A percentile compares a stretch with the other conserved stretches of the same genome.
phyloP scores from a whole-genome alignment of 2,329 filamentous ascomycete genomes.

The Aspergillus sp. region DNA sequence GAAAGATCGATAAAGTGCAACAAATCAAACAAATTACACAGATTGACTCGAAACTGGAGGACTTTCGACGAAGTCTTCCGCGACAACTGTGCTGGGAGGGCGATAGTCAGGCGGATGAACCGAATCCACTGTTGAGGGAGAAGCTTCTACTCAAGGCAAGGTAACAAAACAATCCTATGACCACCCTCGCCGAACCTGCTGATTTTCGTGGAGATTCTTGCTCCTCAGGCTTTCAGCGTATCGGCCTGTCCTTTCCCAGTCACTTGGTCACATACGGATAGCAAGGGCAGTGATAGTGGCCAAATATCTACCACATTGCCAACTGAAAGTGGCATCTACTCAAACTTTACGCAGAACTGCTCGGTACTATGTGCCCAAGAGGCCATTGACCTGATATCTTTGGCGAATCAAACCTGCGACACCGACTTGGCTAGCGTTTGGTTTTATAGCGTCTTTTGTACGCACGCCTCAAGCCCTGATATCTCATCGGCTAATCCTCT shows the following conservation, averaged over 20 bases:
- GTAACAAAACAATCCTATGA: neutral
- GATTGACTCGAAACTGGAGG: neutral
- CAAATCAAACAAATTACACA: neutral
- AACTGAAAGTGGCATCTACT: too few species aligned
- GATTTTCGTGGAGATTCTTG: neutral
- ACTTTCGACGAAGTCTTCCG: neutral
- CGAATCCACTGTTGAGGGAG: neutral
- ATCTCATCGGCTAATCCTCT: neutral
- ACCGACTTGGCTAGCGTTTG: constrained; percentile 4
- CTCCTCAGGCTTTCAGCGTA: neutral
- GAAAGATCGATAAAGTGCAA: neutral
- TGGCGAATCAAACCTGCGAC: neutral
- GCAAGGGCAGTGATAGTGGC: too few species aligned
- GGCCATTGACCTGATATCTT: neutral
- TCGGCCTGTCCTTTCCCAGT: neutral
- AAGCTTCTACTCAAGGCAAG: neutral
- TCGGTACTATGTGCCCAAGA: neutral
- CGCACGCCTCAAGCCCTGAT: neutral
- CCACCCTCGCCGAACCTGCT: neutral
- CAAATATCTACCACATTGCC: too few species aligned
- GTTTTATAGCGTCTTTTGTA: constrained; percentile 4
- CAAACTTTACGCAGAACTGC: neutral
- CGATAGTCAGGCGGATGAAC: neutral
- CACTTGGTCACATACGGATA: neutral
- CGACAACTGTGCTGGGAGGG: neutral